Conservation (phyloP, 2,329 filamentous ascomycete genomes). For the Alternaria arbusti region DNA sequence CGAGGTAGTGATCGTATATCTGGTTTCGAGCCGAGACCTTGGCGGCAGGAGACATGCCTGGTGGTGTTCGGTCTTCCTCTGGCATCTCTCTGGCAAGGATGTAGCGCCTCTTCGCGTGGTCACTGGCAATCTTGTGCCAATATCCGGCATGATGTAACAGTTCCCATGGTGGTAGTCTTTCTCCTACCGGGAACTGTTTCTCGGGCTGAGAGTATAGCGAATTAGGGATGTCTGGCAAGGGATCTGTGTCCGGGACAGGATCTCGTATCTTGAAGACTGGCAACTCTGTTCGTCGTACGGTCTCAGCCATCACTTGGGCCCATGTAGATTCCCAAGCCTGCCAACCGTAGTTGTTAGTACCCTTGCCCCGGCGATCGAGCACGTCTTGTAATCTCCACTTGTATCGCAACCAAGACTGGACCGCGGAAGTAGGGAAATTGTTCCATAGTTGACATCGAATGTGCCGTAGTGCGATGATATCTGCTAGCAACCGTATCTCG, state of each 20-base stretch:
- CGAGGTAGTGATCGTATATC: constrained; percentile 67
- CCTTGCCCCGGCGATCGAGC: constrained; percentile 81
- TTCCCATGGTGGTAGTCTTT: constrained; percentile 64
- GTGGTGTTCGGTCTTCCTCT: constrained; percentile 63
- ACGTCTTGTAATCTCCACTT: constrained; percentile 75
- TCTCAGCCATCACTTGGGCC: constrained; percentile 66
- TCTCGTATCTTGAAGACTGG: constrained; percentile 50
- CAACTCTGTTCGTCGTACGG: constrained; percentile 61
- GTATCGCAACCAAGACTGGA: constrained; percentile 81
- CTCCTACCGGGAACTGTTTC: constrained; percentile 56
- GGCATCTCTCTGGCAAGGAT: constrained; percentile 62
- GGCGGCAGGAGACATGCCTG: constrained; percentile 62
- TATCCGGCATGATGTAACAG: constrained; percentile 68
- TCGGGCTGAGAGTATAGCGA: constrained; percentile 58
- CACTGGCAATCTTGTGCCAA: constrained; percentile 63
- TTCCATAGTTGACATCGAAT: constrained; percentile 84
- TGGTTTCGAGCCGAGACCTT: constrained; percentile 60
- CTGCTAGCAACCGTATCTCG: constrained; percentile 86
- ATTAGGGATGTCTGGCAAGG: constrained; percentile 39
- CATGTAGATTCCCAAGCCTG: constrained; percentile 87
- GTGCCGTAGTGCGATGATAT: constrained; percentile 79
- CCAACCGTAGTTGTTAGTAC: constrained; percentile 90
- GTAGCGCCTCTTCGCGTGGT: constrained; percentile 59
- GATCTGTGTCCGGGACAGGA: constrained; percentile 25
- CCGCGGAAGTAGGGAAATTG: constrained; percentile 77